Evolutionary conservation across 2,329 filamentous ascomycete species (phyloP), one percentile per base, ranked within the genome.

Genomic region (Neofusicoccum sp.): DNA sequence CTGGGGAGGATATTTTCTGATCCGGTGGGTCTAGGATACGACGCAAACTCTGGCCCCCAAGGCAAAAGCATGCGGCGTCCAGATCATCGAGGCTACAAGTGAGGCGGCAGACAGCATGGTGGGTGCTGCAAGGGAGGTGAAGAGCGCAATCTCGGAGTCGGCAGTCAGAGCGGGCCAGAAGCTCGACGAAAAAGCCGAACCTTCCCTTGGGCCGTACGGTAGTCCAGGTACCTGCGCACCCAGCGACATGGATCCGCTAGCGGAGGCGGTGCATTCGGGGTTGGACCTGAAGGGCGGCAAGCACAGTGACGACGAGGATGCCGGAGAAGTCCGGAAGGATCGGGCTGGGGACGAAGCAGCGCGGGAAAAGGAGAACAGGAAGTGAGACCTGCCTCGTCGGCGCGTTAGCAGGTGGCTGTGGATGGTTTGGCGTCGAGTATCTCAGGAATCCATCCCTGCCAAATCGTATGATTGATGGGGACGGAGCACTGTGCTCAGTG

Each of bases 211-310:
- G 11, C 73, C 71, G 3, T 75, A 74, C 31, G 58, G 66, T 4
- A 71, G 68, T 24, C 68, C 67, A 4, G 68, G 66, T 11, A 73
- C 68, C 12, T 73, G 72, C 59, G 66, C 66, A 12, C 68, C 68
- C 14, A 71, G 69, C 6, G 71, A 75, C 53, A 62, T 75, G 11
- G 73, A 74, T 64, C 63, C 63, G 0, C 72, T 75, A 47, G 71
- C 68, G 1, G 68, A 61, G 16, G 70, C 70, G 8, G 66, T 72
- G 9, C 51, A 72, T 20, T 66, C 70, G 8, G 60, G 60, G 16
- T 28, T 61, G 4, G 33, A 48, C 28, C 36, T 60, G 16, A 28
- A 57, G 24, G 40, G 45, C 54, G 20, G 30, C 30, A 5, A 36
- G 20, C 30, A 24, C 16, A 45, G 31, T 6, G 16, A 31, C 30